Evolutionary conservation across 2,329 filamentous ascomycete species (phyloP), one percentile per base, ranked within the genome.

Genomic region (Fusarium odoratissimum): DNA sequence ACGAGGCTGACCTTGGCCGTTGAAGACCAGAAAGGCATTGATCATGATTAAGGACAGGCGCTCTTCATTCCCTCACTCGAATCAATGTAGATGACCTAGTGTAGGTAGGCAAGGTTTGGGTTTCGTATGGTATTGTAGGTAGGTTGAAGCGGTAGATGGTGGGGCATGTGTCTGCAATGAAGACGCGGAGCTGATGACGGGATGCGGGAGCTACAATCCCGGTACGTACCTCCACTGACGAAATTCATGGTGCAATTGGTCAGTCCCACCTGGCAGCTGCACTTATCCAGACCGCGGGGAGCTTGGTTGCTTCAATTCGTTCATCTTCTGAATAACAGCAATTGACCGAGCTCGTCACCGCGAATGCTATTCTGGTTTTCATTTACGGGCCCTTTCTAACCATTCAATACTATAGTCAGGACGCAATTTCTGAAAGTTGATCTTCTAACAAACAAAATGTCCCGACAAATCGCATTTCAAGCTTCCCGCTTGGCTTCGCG

Each of bases 21-120:
- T 99, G 87, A 99, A 99, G 81, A 99, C 95, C 75, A 99, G 88
- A 70, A 99, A 95, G 37, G 97, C 96, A 87, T 97, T 99, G 83
- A 99, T 98, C 96, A 99, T 99, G 76, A 75, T 84, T 58, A 68
- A 64, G 65, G 35, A 69, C 5, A 40, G 60, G 67, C 30, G 12
- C 59, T 71, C 68, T 52, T 75, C 78, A 76, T 79, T 55, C 59
- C 57, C 56, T 54, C n/a, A 35, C 46, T 57, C 38, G 45, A 35
- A 60, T n/a, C 49, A 46, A 45, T 30, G 55, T 17, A 46, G 52
- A 59, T 63, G 60, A 54, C 35, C 25, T 40, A 8, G 23, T 37
- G 19, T 25, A 58, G 48, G 46, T 41, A 61, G 40, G 54, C 40
- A 25, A 51, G 37, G 41, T 30, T 19, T 30, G 30, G 21, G 33